phyloP scores from a whole-genome alignment of 257 asterid species.

The Rauvolfia tetraphylla region DNA sequence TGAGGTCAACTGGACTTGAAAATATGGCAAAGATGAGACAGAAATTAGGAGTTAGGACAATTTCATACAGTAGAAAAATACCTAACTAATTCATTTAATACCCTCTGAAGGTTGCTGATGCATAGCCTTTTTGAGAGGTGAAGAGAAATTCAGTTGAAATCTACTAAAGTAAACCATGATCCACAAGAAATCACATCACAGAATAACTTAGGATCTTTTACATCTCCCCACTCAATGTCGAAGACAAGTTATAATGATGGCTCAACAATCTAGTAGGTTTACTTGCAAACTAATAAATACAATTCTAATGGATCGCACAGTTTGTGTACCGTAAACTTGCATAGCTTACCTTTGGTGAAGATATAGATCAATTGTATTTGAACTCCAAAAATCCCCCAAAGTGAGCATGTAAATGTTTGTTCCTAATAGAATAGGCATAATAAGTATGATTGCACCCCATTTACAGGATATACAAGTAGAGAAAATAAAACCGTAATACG shows the following conservation, averaged over 20 bases:
- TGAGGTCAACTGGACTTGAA: background rate
- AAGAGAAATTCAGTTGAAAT: background rate
- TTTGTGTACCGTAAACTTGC: no score
- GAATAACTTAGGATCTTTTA: background rate
- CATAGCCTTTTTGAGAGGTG: background rate
- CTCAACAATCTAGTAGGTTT: background rate
- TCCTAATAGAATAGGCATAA: constrained; percentile 41
- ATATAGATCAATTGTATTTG: constrained; percentile 83
- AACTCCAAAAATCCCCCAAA: constrained; percentile 93
- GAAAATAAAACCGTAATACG: background rate
- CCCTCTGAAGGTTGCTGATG: background rate
- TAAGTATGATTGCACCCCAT: background rate
- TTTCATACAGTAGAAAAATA: background rate
- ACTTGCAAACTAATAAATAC: no score
- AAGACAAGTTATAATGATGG: no score
- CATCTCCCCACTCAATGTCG: background rate
- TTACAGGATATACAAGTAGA: background rate
- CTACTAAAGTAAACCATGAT: background rate
- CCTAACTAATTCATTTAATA: background rate
- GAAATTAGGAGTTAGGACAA: background rate
- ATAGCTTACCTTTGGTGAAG: constrained; percentile 73
- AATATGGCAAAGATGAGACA: background rate
- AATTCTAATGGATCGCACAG: no score
- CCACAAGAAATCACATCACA: background rate
- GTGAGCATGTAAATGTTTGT: constrained; percentile 74